Conservation (phyloP, 2,329 filamentous ascomycete species). For the Cucurbitaria berberidis region DNA sequence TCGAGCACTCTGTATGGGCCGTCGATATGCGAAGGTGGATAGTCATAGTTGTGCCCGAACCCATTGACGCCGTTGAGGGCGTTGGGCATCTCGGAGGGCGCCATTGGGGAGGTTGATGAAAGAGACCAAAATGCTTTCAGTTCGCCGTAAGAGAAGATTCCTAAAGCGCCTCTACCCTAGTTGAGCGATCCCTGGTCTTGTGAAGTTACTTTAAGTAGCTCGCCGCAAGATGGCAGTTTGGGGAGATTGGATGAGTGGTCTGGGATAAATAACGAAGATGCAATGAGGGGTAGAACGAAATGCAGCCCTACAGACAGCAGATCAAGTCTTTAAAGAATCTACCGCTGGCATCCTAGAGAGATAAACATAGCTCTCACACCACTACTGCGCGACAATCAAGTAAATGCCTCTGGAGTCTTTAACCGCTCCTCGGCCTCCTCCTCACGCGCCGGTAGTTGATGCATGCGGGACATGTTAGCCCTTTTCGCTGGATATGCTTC, state of each 20-base stretch:
- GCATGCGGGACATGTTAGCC: conserved; percentile 18
- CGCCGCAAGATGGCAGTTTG: too few species aligned
- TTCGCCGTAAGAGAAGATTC: neutral
- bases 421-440: conserved; percentile 32
- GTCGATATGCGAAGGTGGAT: conserved; percentile 38
- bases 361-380: conserved; percentile 16
- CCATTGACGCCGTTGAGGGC: conserved; percentile 36
- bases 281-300: neutral
- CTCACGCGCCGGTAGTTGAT: conserved; percentile 14
- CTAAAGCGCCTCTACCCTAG: too few species aligned
- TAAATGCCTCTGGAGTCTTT: conserved; percentile 32
- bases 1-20: conserved; percentile 40
- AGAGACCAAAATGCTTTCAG: neutral
- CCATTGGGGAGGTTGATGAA: conserved; percentile 22
- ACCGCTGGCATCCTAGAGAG: conserved; percentile 1
- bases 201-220: too few species aligned
- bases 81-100: conserved; percentile 39
- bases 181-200: too few species aligned
- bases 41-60: conserved; percentile 33
- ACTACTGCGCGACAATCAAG: conserved; percentile 22
- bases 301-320: conserved; percentile 1
- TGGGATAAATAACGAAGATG: neutral
- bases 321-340: conserved; percentile 3
- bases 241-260: neutral
- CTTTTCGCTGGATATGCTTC: neutral